Percentiles rank a stretch among this genome's conserved stretches.
Conservation (phyloP, 768 basidiomycete genomes). For the Rhodotorula kratochvilovae region DNA sequence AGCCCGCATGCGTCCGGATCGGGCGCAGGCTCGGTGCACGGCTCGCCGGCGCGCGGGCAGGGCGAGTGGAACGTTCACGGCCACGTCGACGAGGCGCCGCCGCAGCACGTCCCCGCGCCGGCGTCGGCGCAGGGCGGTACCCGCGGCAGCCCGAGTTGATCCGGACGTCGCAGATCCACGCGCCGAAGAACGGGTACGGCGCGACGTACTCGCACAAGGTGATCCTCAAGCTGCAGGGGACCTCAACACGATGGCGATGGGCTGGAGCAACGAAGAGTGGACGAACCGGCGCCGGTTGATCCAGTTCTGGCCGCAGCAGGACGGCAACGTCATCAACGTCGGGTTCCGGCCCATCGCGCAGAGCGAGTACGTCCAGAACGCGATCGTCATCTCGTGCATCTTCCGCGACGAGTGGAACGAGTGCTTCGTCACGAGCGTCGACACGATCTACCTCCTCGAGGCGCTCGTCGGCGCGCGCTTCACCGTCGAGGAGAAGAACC, state of each 20-base stretch:
- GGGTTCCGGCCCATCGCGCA: constrained; percentile 71
- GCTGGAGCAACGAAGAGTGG: constrained; percentile 60
- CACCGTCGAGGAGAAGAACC: constrained; percentile 92
- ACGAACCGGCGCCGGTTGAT: constrained; percentile 73
- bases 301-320: constrained; percentile 72
- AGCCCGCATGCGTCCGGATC: constrained; percentile 10
- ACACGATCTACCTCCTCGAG: constrained; percentile 89
- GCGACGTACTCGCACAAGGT: constrained; percentile 36
- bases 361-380: constrained; percentile 65
- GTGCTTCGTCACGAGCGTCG: constrained; percentile 89
- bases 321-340: constrained; percentile 69
- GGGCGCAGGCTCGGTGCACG: not conserved
- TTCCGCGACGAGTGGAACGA: constrained; percentile 69
- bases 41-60: constrained; percentile 1
- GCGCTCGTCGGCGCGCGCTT: constrained; percentile 69
- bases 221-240: constrained; percentile 47
- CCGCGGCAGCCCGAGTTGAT: constrained; percentile 31
- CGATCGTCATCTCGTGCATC: constrained; percentile 90
- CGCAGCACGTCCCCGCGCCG: not conserved
- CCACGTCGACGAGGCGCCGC: not conserved
- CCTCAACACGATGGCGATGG: constrained; percentile 50
- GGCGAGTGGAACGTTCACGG: constrained; percentile 8
- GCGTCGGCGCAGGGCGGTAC: not conserved
- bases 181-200: constrained; percentile 6
- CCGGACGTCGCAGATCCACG: constrained; percentile 35